Percentiles rank a stretch among this genome's conserved stretches.
Conservation (phyloP, 176 grass and related monocot species). For the Musa itinerans region DNA sequence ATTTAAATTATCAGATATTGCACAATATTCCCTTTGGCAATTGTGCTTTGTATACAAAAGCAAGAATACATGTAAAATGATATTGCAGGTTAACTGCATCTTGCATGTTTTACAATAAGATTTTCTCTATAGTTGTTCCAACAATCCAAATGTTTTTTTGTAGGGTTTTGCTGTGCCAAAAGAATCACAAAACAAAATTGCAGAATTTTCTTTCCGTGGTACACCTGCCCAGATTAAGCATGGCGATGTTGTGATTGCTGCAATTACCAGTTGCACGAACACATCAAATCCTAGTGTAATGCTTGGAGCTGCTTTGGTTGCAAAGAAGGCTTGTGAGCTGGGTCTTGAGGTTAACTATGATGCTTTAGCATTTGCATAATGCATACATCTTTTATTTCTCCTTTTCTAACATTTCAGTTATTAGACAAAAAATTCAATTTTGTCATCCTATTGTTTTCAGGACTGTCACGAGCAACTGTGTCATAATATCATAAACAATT, state of each 20-base stretch:
- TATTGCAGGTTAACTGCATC: too few species aligned
- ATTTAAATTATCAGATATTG: too few species aligned
- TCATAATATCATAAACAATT: too few species aligned
- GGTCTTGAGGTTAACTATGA: constrained; percentile 64
- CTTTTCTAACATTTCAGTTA: too few species aligned
- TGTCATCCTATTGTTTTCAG: too few species aligned
- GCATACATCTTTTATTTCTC: background rate
- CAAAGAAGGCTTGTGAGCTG: constrained; percentile 94
- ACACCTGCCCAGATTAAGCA: constrained; percentile 76
- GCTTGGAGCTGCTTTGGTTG: constrained; percentile 92
- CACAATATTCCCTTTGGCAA: too few species aligned
- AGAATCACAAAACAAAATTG: constrained; percentile 80
- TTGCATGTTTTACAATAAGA: background rate
- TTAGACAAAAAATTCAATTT: too few species aligned
- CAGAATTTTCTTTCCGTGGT: constrained; percentile 77
- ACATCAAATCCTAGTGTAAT: constrained; percentile 99
- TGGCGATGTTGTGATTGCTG: constrained; percentile 96
- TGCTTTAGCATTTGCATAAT: background rate
- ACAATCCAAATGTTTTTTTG: constrained; percentile 22
- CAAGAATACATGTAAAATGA: background rate
- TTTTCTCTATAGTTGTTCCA: background rate
- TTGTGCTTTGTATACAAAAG: background rate
- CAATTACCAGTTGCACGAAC: constrained; percentile 97
- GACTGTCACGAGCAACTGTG: too few species aligned
- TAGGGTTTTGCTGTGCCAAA: constrained; percentile 99